Evolutionary conservation across 495 filamentous ascomycete species (phyloP).

Genomic region (Lindgomyces ingoldianus): DNA sequence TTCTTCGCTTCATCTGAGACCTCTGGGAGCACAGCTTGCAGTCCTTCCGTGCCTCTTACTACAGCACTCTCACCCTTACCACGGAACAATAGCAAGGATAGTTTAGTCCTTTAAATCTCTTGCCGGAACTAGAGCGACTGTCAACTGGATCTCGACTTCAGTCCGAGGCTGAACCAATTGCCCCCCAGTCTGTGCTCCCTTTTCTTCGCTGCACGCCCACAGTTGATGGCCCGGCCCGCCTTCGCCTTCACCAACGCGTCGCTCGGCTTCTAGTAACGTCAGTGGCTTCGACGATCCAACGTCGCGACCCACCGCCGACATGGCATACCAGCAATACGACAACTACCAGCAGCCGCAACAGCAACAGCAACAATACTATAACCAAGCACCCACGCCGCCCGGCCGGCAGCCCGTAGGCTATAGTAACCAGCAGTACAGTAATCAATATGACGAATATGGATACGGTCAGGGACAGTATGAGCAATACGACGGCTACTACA

Average conservation of each 20-base stretch:
- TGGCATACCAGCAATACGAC: slow-evolving; percentile 39
- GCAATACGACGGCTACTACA: slow-evolving; percentile 52
- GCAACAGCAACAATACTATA: slow-evolving; percentile 55
- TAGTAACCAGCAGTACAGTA: slow-evolving; percentile 17
- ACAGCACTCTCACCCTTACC: too few species aligned
- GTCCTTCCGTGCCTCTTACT: too few species aligned
- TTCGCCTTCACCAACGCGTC: neutral
- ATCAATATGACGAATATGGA: slow-evolving; percentile 47
- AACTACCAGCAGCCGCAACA: slow-evolving; percentile 45
- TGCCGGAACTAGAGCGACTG: too few species aligned
- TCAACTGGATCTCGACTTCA: too few species aligned
- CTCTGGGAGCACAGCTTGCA: neutral
- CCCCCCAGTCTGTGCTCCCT: slow-evolving; percentile 1
- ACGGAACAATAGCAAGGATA: too few species aligned
- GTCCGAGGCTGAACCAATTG: too few species aligned
- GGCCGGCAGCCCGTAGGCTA: slow-evolving; percentile 36
- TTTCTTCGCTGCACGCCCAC: neutral
- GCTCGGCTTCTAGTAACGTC: slow-evolving; percentile 11
- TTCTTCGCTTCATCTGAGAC: neutral
- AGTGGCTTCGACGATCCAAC: slow-evolving; percentile 1
- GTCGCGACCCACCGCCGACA: slow-evolving; percentile 18
- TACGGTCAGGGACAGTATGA: slow-evolving; percentile 48
- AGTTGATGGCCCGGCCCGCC: slow-evolving; percentile 11
- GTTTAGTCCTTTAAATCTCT: too few species aligned
- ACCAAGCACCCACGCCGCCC: slow-evolving; percentile 35